Conservation (phyloP, 139 green algal genomes). For the Desmodesmus armatus region DNA sequence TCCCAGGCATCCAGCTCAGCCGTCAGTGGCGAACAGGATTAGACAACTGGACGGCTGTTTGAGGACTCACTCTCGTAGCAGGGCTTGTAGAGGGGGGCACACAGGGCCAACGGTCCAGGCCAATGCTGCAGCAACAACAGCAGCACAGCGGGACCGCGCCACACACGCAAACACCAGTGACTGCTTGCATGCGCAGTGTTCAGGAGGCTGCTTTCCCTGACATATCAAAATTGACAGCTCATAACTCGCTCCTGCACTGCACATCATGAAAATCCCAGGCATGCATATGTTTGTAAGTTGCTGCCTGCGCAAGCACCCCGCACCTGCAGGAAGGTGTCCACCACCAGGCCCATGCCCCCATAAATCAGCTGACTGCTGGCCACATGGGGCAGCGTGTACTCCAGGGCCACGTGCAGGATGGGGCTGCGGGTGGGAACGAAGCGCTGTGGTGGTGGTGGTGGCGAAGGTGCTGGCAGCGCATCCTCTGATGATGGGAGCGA, state of each 20-base stretch:
- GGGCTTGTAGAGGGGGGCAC: slow-evolving; percentile 51
- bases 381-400: slow-evolving; percentile 55
- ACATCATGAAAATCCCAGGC: no score
- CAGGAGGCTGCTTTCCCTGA: no score
- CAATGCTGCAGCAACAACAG: slow-evolving; percentile 3
- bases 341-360: slow-evolving; percentile 51
- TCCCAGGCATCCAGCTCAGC: no score
- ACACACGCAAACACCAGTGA: no score
- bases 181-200: no score
- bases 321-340: slow-evolving; percentile 57
- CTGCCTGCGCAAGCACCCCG: no score
- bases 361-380: slow-evolving; percentile 50
- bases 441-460: background rate
- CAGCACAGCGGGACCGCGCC: no score
- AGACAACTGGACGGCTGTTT: background rate
- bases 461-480: background rate
- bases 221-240: no score
- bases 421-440: background rate
- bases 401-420: slow-evolving; percentile 47
- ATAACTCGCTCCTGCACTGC: no score
- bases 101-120: slow-evolving; percentile 43
- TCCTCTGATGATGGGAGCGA: background rate
- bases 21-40: background rate
- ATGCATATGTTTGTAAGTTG: no score
- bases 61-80: no score